phyloP scores from a whole-genome alignment of 2,329 filamentous ascomycete species.

The Aspergillus spinulosporus region DNA sequence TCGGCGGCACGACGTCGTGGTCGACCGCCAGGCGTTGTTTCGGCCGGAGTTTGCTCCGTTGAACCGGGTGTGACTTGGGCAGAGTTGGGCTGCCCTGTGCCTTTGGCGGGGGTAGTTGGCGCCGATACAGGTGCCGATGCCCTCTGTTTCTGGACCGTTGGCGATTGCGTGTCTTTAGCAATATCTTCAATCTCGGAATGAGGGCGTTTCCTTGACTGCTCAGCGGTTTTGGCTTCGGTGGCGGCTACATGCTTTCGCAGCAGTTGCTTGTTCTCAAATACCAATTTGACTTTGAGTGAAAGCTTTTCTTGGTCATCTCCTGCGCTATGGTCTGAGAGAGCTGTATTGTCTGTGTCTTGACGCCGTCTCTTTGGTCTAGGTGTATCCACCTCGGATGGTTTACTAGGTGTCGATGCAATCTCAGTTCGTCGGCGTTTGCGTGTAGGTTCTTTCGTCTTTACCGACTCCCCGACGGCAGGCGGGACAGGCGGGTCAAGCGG shows the following conservation, averaged over 20 bases:
- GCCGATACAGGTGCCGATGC: not conserved
- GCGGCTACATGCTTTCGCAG: not conserved
- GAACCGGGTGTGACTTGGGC: not conserved
- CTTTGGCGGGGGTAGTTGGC: conserved; percentile 8
- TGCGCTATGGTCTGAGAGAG: not conserved
- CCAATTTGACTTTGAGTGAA: conserved; percentile 20
- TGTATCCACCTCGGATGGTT: conserved; percentile 10
- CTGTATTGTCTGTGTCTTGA: conserved; percentile 5
- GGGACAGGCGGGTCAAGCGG: not conserved
- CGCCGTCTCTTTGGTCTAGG: conserved; percentile 20
- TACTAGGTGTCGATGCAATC: not conserved
- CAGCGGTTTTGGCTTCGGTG: not conserved
- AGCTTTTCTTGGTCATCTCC: conserved; percentile 7
- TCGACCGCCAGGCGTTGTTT: conserved; percentile 22
- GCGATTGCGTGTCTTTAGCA: not conserved
- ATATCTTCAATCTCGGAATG: conserved; percentile 17
- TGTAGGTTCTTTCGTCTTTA: conserved; percentile 12
- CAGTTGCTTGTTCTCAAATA: conserved; percentile 14
- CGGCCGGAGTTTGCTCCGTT: conserved; percentile 1
- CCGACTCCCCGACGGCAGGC: not conserved
- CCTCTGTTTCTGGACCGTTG: conserved; percentile 12
- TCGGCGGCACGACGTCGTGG: conserved; percentile 27
- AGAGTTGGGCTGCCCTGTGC: not conserved
- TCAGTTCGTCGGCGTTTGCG: conserved; percentile 23
- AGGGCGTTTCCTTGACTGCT: conserved; percentile 19